A percentile compares a stretch with the other conserved stretches of the same genome.
phyloP scores from a whole-genome alignment of 129 eudicot genomes.

The Flaveria brownii region DNA sequence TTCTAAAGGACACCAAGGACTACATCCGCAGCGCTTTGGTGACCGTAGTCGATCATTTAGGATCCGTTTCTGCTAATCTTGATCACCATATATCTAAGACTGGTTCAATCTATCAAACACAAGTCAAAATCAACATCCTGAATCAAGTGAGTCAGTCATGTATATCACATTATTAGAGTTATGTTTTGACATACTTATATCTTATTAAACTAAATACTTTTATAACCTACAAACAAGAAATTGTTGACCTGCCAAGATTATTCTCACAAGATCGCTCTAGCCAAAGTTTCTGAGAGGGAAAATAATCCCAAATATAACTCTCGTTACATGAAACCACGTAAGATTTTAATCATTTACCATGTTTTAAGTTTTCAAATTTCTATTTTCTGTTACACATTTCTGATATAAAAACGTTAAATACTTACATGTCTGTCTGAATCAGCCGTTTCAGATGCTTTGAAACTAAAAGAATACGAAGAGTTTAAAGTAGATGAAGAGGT shows the following conservation, averaged over 20 bases:
- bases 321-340: slow-evolving; percentile 74
- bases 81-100: slow-evolving; percentile 37
- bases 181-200: background rate
- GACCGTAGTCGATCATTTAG: slow-evolving; percentile 76
- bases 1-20: slow-evolving; percentile 65
- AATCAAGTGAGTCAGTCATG: slow-evolving; percentile 53
- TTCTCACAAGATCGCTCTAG: slow-evolving; percentile 58
- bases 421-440: background rate
- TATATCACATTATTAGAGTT: background rate
- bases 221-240: slow-evolving; percentile 35
- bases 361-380: background rate
- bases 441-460: slow-evolving; percentile 39
- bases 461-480: slow-evolving; percentile 35
- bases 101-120: slow-evolving; percentile 46
- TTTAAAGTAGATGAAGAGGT: slow-evolving; percentile 53
- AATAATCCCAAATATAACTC: slow-evolving; percentile 43
- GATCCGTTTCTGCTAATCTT: slow-evolving; percentile 65
- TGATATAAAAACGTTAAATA: slow-evolving; percentile 4
- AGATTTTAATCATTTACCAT: background rate
- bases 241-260: slow-evolving; percentile 59
- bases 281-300: slow-evolving; percentile 46
- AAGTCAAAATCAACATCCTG: slow-evolving; percentile 46
- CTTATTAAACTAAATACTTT: background rate
- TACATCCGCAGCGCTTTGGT: slow-evolving; percentile 62
- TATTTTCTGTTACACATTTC: background rate